Evolutionary conservation across 768 basidiomycete species (phyloP), one percentile per base, ranked within the genome.

Genomic region (Thelephora aurantiotincta): DNA sequence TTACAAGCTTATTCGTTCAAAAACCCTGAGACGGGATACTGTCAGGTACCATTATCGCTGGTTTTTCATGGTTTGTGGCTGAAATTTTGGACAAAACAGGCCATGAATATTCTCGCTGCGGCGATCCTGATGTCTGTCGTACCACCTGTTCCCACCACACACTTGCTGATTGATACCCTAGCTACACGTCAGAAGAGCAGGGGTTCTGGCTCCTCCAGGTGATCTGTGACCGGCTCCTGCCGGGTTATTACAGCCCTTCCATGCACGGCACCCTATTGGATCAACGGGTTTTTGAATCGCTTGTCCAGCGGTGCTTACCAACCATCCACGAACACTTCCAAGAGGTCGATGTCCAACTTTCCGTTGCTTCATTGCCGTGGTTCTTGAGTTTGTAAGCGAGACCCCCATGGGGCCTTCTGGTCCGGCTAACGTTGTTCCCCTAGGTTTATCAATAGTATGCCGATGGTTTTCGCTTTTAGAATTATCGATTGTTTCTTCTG

Each of bases 251-350:
- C 61, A 93, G 91, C 53, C 89, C 91, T 2, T 94, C 93, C 0
- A 99, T 99, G 96, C 91, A 97, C 56, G 96, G 96, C 12, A 99
- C 96, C 0, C 74, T 99, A 11, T 78, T 99, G n/a, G 96, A 99
- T 60, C 96, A 99, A 62, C 77, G 92, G 16, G 96, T 99, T 0
- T 99, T 99, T 52, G 96, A 99, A 60, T 80, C 92, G 5, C 73
- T 99, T 30, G 93, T 98, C 6, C 74, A 82, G 48, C 77, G 80
- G 47, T 88, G 86, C 66, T 70, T 97, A 35, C 92, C 92, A 3
- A 85, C 94, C 57, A 88, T 99, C 54, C 82, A 93, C 55, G 90
- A 96, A 23, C 88, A 98, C 62, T 96, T 97, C 66, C 72, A 75
- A 54, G 69, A 63, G 13, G 90, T 94, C 33, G 94, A 99, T 57